These are phyloP conservation scores for Lachancea sp. DNA, from an alignment of 805 yeast species.

Conservation along the genomic window DNA sequence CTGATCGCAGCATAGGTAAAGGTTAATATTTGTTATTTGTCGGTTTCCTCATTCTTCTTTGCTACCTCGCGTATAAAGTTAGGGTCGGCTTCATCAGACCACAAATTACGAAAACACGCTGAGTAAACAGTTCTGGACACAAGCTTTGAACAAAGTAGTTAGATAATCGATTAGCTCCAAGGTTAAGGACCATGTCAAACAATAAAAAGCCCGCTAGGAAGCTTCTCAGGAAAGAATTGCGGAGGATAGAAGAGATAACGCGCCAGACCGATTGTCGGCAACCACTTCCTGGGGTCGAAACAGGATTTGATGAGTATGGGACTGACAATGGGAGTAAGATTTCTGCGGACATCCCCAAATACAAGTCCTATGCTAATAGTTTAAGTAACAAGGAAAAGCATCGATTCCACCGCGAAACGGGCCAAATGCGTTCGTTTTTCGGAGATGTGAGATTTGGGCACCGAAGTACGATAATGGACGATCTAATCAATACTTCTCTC, in stretches of 20 bases:
- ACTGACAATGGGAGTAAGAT: constrained; percentile 1
- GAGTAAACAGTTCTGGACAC: too few relatives aligned
- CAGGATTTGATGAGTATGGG: constrained; percentile 7
- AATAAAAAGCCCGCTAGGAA: background rate
- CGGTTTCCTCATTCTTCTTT: too few relatives aligned
- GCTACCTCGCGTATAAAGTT: too few relatives aligned
- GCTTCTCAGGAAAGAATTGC: constrained; percentile 6
- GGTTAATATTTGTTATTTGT: too few relatives aligned
- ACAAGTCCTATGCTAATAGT: constrained; percentile 12
- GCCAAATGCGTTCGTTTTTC: constrained; percentile 43
- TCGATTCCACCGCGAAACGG: constrained; percentile 19
- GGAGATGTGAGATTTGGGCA: constrained; percentile 45
- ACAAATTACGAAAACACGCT: too few relatives aligned
- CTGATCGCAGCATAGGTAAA: too few relatives aligned
- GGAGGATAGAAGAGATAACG: constrained; percentile 6
- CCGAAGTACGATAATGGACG: constrained; percentile 49
- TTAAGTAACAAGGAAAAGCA: constrained; percentile 19
- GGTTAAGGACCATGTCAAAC: background rate
- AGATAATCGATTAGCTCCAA: too few relatives aligned
- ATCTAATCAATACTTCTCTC: constrained; percentile 27
- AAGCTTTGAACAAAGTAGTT: too few relatives aligned
- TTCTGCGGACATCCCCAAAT: background rate
- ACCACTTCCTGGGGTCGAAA: constrained; percentile 7
- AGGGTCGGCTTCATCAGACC: too few relatives aligned
- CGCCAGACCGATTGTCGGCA: constrained; percentile 1